Evolutionary conservation across 2,329 filamentous ascomycete species (phyloP).

Genomic region (Fusarium beomiforme): DNA sequence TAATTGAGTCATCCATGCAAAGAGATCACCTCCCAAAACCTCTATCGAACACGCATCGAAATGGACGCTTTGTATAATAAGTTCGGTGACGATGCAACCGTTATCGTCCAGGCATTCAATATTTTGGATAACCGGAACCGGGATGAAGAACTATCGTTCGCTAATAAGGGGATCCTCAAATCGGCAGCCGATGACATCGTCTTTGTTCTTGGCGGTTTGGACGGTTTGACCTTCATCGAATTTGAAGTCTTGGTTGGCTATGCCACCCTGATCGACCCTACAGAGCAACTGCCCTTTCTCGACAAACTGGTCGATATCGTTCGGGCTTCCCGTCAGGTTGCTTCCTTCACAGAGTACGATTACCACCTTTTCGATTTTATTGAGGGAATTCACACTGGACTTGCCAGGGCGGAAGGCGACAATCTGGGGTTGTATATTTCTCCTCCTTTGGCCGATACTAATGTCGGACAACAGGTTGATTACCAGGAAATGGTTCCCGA

Average conservation of each 20-base stretch:
- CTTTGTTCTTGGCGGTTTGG: not conserved
- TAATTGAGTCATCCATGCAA: too few species aligned
- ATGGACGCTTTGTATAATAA: not conserved
- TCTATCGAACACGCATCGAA: too few species aligned
- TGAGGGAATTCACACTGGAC: not conserved
- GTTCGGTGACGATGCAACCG: not conserved
- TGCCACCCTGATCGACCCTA: not conserved
- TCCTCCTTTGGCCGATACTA: not conserved
- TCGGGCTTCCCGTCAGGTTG: not conserved
- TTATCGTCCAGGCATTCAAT: not conserved
- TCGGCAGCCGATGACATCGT: not conserved
- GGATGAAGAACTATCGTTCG: accelerated
- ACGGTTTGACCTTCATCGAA: not conserved
- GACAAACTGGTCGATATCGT: not conserved
- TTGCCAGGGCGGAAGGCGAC: not conserved
- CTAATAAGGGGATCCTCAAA: not conserved
- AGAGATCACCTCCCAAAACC: too few species aligned
- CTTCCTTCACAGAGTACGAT: not conserved
- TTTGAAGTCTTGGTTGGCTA: not conserved
- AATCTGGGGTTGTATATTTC: too few species aligned
- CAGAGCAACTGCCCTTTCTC: not conserved
- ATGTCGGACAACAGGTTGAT: not conserved
- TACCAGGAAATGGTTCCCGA: accelerated
- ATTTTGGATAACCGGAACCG: not conserved
- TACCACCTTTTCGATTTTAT: not conserved